Evolutionary conservation across 2,329 filamentous ascomycete genomes (phyloP).

Genomic region (Microsporum audouinii): DNA sequence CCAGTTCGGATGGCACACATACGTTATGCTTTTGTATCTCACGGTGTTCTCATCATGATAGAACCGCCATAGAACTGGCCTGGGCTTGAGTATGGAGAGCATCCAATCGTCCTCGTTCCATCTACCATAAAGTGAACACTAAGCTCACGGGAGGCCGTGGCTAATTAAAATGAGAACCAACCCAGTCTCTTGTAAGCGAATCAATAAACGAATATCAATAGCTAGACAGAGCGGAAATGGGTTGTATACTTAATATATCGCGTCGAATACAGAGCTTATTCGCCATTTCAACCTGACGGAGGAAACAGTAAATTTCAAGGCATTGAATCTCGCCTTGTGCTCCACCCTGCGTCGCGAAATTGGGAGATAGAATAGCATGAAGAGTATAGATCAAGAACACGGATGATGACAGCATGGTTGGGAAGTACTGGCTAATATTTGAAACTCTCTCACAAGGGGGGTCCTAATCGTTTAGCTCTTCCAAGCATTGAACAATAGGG

Average conservation of each 20-base stretch:
- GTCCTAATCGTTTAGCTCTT: neutral
- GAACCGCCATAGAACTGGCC: neutral
- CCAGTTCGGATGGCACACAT: too few species aligned
- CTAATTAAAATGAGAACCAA: neutral
- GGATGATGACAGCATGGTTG: neutral
- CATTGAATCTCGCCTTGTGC: constrained; percentile 41
- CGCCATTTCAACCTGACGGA: constrained; percentile 9
- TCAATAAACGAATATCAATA: neutral
- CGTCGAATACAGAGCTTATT: constrained; percentile 43
- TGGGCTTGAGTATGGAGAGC: neutral
- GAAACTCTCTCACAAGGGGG: neutral
- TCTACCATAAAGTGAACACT: neutral
- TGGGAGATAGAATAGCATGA: neutral
- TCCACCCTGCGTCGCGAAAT: constrained; percentile 42
- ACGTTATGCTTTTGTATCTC: neutral
- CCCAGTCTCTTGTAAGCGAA: neutral
- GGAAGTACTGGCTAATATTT: neutral
- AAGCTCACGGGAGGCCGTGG: neutral
- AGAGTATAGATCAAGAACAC: neutral
- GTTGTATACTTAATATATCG: constrained; percentile 34
- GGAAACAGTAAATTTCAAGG: constrained; percentile 34
- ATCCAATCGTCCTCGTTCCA: neutral
- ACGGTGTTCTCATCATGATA: neutral
- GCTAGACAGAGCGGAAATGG: neutral
- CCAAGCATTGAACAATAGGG: neutral